Evolutionary conservation across 768 basidiomycete species (phyloP), one percentile per base, ranked within the genome.

Genomic region (Serendipita indica): DNA sequence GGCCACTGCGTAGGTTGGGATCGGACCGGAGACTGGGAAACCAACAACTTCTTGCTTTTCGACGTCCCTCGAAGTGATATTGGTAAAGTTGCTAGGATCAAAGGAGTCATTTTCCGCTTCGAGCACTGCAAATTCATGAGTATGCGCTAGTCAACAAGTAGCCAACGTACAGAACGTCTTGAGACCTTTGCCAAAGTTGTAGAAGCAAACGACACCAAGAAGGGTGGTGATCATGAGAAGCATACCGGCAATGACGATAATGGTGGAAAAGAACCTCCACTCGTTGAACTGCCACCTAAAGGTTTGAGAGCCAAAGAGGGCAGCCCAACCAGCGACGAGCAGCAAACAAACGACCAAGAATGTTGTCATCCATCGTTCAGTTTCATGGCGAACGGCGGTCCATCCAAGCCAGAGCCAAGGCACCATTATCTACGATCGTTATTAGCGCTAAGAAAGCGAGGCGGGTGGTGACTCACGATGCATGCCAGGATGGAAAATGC

Each of bases 111-210:
- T 63, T 2, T 45, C 62, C 30, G 64, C 64, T 34, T 62, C 56
- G 12, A 59, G 64, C 1, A 69, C 65, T 22, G 70, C 68, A 33
- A 66, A 63, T n/a, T n/a, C n/a, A n/a, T 60, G 76, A 76, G 61
- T 73, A 73, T 37, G 72, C 73, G 56, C 72, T 76, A 43, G 72
- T 68, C 13, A 82, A 65, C 2, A 18, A 25, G 46, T 45, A 20
- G 43, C 6, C 28, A 30, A 70, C 84, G 71, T 62, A 88, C 86
- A 71, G 67, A 83, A 82, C 20, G 75, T 76, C 59, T 75, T 69
- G 60, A 89, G 72, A 22, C 86, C 86, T 68, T 84, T 86, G 60
- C 82, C 84, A 64, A 89, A 89, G 72, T 89, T 88, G 64, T 79
- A 67, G 33, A 81, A 76, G 67, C 86, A 88, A 61, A 82, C 62